Evolutionary conservation across 306 rosid genomes (phyloP).

Genomic region (Arachis hypogaea): DNA sequence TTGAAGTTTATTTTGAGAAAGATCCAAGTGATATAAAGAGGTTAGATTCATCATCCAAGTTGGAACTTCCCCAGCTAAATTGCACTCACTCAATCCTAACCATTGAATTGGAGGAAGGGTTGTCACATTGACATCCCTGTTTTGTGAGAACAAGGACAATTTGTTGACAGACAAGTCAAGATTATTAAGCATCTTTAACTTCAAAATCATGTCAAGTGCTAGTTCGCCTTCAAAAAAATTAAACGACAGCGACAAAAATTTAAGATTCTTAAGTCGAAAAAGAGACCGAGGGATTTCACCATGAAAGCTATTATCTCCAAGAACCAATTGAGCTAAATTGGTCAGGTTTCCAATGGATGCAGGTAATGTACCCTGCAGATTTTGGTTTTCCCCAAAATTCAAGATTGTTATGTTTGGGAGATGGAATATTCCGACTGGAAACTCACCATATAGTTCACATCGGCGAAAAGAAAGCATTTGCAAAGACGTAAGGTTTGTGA

Average conservation of each 20-base stretch:
- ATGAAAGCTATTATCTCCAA: background rate
- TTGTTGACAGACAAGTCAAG: no score
- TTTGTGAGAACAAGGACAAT: no score
- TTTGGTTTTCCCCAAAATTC: background rate
- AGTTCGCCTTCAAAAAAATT: no score
- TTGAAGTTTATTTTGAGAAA: background rate
- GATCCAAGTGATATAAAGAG: background rate
- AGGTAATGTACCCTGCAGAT: constrained; percentile 40
- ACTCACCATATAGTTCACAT: no score
- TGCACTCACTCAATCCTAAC: no score
- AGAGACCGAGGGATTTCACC: constrained; percentile 44
- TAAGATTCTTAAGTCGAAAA: constrained; percentile 2
- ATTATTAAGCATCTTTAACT: no score
- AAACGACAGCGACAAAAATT: no score
- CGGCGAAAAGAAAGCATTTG: no score
- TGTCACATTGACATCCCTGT: no score
- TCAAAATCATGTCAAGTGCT: no score
- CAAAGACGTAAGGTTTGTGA: no score
- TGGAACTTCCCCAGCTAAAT: background rate
- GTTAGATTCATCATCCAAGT: background rate
- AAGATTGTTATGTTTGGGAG: background rate
- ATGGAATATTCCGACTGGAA: background rate
- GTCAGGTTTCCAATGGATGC: constrained; percentile 38
- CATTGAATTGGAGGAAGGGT: no score
- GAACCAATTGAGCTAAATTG: background rate